Base-by-base conservation (phyloP, 768 basidiomycete species). In the Mycena filopes region DNA sequence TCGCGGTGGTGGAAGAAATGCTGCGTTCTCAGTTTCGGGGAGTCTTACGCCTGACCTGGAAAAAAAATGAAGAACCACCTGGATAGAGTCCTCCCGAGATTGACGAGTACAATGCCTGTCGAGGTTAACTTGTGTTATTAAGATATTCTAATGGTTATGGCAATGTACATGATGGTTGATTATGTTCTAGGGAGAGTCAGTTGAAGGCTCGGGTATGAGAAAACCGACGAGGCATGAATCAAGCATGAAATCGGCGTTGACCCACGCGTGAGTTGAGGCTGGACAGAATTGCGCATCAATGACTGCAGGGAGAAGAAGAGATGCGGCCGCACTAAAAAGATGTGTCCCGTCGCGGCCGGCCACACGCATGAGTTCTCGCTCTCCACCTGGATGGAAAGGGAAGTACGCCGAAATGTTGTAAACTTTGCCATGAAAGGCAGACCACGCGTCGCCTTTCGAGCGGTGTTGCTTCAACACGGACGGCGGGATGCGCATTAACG, bases 361-460 rank as follows among this genome's bases (percentile, higher is more conserved):
- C 23, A 92, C 92, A 21, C 97, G 87, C 94, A 99, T 92, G 46
- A 99, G 82, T 75, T 99, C 95, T 68, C 89, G 90, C 80, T 92
- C 95, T 16, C 97, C 97, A 8, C 97, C 97, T 1, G 97, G 97
- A 77, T 99, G 97, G 72, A 90, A 99, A 3, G 89, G 80, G 8
- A 98, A 78, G 78, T 98, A 99, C 0, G 93, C 87, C 3, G 95
- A 96, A 54, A 99, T 93, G 74, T 98, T 98, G 80, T 99, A 99
- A 20, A 99, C 96, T 74, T 93, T 96, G 58, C 95, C 96, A 70
- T 90, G 87, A 80, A 98, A 89, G 0, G 89, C 90, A 16, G 95
- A 86, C 98, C 98, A 99, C 0, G 95, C 96, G 77, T 99, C 96
- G 42, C 91, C 90, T 38, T 81, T 84, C 55, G 85, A 94, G 59